Evolutionary conservation across 1,284 basidiomycete species (phyloP).

Genomic region (Rhodotorula sp.): DNA sequence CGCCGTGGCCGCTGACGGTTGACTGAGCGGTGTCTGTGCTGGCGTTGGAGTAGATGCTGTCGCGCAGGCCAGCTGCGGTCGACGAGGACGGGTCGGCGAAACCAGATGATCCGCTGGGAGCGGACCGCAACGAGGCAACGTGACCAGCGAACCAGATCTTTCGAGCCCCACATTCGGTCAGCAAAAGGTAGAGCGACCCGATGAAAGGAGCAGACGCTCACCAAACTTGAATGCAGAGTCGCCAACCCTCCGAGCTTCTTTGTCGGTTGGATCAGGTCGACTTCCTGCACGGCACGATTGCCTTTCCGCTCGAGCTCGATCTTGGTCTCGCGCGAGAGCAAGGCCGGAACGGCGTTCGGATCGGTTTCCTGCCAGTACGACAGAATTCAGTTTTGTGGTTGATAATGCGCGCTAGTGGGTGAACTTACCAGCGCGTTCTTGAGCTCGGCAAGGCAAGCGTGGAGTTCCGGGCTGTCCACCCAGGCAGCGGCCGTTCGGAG

Average conservation of each 20-base stretch:
- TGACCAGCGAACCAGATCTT: constrained; percentile 40
- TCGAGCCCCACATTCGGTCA: neutral
- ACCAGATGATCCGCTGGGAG: neutral
- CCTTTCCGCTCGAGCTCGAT: constrained; percentile 68
- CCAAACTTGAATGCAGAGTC: constrained; percentile 80
- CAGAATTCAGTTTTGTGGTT: neutral
- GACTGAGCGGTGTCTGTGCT: constrained; percentile 15
- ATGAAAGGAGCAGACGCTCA: constrained; percentile 53
- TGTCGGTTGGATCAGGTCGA: constrained; percentile 72
- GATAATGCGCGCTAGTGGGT: neutral
- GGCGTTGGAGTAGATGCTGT: constrained; percentile 26
- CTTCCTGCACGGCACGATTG: constrained; percentile 58
- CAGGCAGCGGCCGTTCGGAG: constrained; percentile 70
- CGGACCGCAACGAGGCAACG: constrained; percentile 27
- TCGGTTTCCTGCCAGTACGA: neutral
- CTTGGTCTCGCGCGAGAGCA: constrained; percentile 61
- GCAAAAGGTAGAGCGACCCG: neutral
- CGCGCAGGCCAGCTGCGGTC: constrained; percentile 8
- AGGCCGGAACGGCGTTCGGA: neutral
- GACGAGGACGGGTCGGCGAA: neutral
- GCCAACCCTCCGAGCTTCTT: constrained; percentile 76
- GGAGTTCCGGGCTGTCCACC: constrained; percentile 80
- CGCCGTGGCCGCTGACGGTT: constrained; percentile 4
- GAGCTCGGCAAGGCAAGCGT: constrained; percentile 65
- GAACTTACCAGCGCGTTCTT: neutral